Base-by-base conservation (phyloP, 2,329 filamentous ascomycete genomes). In the Trichoderma citrinoviride region DNA sequence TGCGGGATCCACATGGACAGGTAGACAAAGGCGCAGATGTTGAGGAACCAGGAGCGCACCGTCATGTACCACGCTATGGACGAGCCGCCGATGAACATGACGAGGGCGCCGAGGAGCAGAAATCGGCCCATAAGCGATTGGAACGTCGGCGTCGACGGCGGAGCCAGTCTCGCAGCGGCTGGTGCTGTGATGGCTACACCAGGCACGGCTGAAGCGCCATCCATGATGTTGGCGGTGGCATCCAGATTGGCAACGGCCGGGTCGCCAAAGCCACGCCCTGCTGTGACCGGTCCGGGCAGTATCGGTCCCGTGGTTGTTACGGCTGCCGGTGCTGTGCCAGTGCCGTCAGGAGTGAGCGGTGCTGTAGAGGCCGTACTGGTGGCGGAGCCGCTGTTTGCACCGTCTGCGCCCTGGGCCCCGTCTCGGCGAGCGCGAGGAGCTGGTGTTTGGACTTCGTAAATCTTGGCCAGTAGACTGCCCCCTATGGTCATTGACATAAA, bases 1-100 rank as follows among this genome's bases (percentile, higher is more conserved):
- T 99, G 95, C 0, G 95, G 94, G 0, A 88, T 74, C 94, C 94
- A 98, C 73, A 97, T 89, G 21, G 93, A 97, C 50, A 97, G 85
- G 74, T 97, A 97, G 61, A 85, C 69, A 71, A 94, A 87, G 2
- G 86, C 83, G 23, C 96, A 79, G 3, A 82, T 68, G 73, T 93
- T 86, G 71, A 86, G 79, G 73, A 88, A 89, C 57, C 79, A 73
- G 25, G 82, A 78, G 41, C 87, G 85, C 47, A 84, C 73, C 7
- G 77, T 74, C 1, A 83, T 80, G 58, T 86, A 83, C 86, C 87
- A 90, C 1, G 85, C 84, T 19, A 81, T 80, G 7, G 87, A 87
- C 14, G 85, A 84, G 40, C 88, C 79, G 52, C 82, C 82, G 25
- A 89, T 73, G 70, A 89, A 85, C 61, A 86, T 79, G 61, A 88